A percentile compares a stretch with the other conserved stretches of the same genome.
Evolutionary conservation across 2,329 filamentous ascomycete species (phyloP).

Genomic region (Penicillium sp.): DNA sequence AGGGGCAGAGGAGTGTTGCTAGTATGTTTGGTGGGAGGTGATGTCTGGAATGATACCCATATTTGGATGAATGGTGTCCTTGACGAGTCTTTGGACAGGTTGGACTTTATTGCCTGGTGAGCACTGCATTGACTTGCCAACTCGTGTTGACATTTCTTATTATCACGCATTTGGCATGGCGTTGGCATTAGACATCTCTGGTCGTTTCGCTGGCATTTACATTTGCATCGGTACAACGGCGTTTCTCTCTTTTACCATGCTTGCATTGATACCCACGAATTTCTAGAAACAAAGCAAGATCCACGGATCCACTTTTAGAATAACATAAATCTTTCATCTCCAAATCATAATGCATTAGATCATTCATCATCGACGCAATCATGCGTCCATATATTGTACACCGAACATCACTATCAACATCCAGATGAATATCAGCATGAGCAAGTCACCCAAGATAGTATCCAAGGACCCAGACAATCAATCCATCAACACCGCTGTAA

Average conservation of each 20-base stretch:
- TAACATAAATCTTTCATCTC: conserved; percentile 11
- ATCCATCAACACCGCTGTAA: conserved; percentile 3
- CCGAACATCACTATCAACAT: conserved; percentile 1
- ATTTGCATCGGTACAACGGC: not conserved
- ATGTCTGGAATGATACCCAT: not conserved
- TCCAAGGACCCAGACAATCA: conserved; percentile 8
- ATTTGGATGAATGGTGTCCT: not conserved
- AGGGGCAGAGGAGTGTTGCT: conserved; percentile 70
- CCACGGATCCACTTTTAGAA: too few species aligned
- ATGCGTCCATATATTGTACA: conserved; percentile 22
- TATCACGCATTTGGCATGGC: not conserved
- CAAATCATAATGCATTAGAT: conserved; percentile 28
- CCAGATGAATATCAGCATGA: not conserved
- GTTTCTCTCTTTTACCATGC: not conserved
- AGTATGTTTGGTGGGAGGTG: conserved; percentile 50
- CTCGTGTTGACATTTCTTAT: not conserved
- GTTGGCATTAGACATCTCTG: conserved; percentile 5
- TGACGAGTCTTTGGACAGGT: not conserved
- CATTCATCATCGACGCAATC: conserved; percentile 27
- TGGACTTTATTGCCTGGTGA: not conserved
- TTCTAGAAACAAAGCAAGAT: not conserved
- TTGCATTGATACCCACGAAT: not conserved
- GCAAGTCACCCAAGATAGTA: not conserved
- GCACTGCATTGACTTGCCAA: not conserved
- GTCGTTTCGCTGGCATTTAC: not conserved